Evolutionary conservation across 768 basidiomycete genomes (phyloP), one percentile per base, ranked within the genome.

Genomic region (Russula ochroleuca): DNA sequence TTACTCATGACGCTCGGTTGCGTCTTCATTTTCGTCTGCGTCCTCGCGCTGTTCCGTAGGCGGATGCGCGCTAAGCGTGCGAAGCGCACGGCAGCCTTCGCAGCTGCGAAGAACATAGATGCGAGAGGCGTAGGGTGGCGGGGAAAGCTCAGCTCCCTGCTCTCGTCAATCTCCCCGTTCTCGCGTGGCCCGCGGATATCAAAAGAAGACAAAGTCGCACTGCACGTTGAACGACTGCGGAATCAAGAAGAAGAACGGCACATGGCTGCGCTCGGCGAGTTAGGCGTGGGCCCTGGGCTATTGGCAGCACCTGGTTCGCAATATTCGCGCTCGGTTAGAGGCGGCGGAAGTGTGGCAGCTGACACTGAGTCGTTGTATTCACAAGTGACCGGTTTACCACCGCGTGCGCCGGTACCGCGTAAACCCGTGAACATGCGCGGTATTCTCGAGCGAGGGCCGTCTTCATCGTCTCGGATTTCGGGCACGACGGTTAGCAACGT

Each of bases 1-100:
- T 77, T 92, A 61, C 81, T 92, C 60, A 92, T 92, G 88, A 78
- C 85, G 0, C 81, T 92, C 41, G 89, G 91, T 11, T 88, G 87
- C 70, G 85, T 86, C 17, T 88, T 92, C 74, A 85, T 92, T 74
- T 85, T 90, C 71, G 61, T 91, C 47, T 72, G 82, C 51, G 73
- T 90, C 64, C 70, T 92, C 64, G 80, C 83, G 77, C 80, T 79
- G 67, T 92, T 86, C 83, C 83, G 91, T 25, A 80, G 87, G 19
- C 84, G 81, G 55, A 85, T 84, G 45, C 83, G 84, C 72, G 86
- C 85, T 71, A 80, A 82, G 69, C 84, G 90, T 37, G 84, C 83
- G 19, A 80, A 88, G 71, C 77, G 76, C 43, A 92, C 91, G 1
- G 83, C 80, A 13, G 74, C 73, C 67, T 92, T 91, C 71, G 86